Conservation (phyloP, 441 rosid species). For the Populus hybrid region DNA sequence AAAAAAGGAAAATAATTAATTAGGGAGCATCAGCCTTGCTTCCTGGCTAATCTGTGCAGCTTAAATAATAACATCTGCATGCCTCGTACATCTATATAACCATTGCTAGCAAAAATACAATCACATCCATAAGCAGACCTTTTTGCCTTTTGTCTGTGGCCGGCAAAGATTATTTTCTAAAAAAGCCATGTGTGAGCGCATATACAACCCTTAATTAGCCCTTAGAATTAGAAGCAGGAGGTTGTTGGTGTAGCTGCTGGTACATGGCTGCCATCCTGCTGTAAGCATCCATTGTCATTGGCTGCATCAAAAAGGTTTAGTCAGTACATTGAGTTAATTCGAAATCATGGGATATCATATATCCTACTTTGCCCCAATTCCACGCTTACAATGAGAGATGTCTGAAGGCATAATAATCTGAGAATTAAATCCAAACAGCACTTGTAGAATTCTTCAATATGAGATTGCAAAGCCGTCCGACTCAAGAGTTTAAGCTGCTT, state of each 20-base stretch:
- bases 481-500: background rate
- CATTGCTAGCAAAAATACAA: background rate
- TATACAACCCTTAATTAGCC: slow-evolving; percentile 22
- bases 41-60: background rate
- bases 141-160: background rate
- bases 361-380: too few relatives aligned
- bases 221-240: slow-evolving; percentile 52
- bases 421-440: background rate
- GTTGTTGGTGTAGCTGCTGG: slow-evolving; percentile 75
- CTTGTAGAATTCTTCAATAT: background rate
- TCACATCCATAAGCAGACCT: background rate
- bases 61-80: background rate
- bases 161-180: background rate
- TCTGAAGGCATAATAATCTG: background rate
- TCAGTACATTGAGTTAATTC: background rate
- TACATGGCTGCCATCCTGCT: slow-evolving; percentile 73
- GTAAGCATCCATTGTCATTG: slow-evolving; percentile 74
- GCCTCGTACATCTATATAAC: background rate
- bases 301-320: slow-evolving; percentile 34
- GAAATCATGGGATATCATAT: background rate
- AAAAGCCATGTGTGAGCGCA: background rate
- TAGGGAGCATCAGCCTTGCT: background rate
- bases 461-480: too few relatives aligned
- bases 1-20: background rate
- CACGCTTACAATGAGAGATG: background rate